Evolutionary conservation across 352 stramenopile species (phyloP).

Genomic region (Pseudoperonospora humuli): DNA sequence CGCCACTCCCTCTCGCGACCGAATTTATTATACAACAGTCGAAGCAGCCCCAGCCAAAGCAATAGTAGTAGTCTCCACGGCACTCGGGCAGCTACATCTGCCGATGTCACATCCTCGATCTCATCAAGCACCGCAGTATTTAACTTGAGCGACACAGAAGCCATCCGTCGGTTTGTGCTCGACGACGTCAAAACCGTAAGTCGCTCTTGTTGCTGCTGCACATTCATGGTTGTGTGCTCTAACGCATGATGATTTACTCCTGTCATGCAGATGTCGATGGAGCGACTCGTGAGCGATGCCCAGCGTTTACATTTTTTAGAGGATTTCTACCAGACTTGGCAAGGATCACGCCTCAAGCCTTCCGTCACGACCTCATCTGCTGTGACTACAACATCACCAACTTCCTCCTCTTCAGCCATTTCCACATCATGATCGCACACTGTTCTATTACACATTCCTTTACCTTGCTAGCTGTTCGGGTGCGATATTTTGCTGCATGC

Average conservation of each 20-base stretch:
- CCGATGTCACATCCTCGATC: background rate
- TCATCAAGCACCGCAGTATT: conserved; percentile 18
- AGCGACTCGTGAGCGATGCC: conserved; percentile 64
- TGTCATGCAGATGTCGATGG: conserved; percentile 72
- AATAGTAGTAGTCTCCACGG: conserved; percentile 22
- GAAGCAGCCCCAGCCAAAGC: conserved; percentile 13
- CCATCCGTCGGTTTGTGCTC: conserved; percentile 52
- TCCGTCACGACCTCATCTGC: conserved; percentile 14
- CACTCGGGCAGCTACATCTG: conserved; percentile 12
- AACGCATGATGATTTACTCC: too few species aligned
- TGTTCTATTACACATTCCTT: conserved; percentile 28
- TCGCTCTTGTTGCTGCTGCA: background rate
- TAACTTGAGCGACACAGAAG: conserved; percentile 55
- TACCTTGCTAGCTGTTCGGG: conserved; percentile 19
- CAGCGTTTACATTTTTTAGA: conserved; percentile 71
- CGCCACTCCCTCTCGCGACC: conserved; percentile 22
- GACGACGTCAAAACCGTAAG: conserved; percentile 62
- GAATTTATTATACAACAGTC: conserved; percentile 22
- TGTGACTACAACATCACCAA: conserved; percentile 11
- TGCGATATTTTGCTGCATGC: conserved; percentile 28
- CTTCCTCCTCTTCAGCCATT: conserved; percentile 19
- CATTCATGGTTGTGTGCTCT: background rate
- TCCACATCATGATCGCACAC: conserved; percentile 25
- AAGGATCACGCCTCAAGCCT: conserved; percentile 1
- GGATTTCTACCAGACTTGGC: conserved; percentile 37